These are phyloP conservation scores for Trichosanthes cucumerina DNA, from an alignment of 306 rosid species.

Conservation along the genomic window DNA sequence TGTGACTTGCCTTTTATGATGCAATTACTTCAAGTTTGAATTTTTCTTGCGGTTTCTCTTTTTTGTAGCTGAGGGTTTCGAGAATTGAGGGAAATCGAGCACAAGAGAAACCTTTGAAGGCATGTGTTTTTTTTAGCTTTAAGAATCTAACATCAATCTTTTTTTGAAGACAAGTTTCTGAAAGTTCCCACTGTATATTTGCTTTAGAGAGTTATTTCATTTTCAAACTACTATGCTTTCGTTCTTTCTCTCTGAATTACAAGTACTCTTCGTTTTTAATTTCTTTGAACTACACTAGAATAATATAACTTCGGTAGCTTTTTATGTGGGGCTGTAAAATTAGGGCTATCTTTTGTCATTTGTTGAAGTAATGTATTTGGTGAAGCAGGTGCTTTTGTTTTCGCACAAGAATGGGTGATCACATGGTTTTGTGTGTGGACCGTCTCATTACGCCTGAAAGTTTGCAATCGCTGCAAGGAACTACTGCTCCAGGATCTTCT, in stretches of 20 bases:
- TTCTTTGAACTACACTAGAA: not conserved
- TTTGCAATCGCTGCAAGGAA: slow-evolving; percentile 25
- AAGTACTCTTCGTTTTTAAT: not conserved
- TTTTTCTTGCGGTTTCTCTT: not conserved
- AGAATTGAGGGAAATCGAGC: not conserved
- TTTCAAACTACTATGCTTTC: not conserved
- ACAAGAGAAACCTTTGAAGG: not conserved
- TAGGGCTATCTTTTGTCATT: not conserved
- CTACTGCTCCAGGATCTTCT: slow-evolving; percentile 16
- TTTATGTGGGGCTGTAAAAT: not conserved
- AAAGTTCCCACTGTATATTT: not conserved
- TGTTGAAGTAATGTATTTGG: not conserved
- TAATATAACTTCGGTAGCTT: not conserved
- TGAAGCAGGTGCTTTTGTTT: slow-evolving; percentile 15
- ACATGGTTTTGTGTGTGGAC: slow-evolving; percentile 70
- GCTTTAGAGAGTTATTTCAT: not conserved
- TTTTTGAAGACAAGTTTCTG: not conserved
- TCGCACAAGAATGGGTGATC: slow-evolving; percentile 60
- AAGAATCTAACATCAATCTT: not conserved
- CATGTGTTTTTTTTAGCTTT: not conserved
- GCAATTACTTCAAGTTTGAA: not conserved
- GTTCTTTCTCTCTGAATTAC: not conserved
- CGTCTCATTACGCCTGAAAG: slow-evolving; percentile 37
- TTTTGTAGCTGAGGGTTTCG: not conserved
- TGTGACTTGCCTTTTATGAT: not conserved